These are phyloP conservation scores for Phytophthora capsici DNA, from an alignment of 352 stramenopile species.

Conservation along the genomic window DNA sequence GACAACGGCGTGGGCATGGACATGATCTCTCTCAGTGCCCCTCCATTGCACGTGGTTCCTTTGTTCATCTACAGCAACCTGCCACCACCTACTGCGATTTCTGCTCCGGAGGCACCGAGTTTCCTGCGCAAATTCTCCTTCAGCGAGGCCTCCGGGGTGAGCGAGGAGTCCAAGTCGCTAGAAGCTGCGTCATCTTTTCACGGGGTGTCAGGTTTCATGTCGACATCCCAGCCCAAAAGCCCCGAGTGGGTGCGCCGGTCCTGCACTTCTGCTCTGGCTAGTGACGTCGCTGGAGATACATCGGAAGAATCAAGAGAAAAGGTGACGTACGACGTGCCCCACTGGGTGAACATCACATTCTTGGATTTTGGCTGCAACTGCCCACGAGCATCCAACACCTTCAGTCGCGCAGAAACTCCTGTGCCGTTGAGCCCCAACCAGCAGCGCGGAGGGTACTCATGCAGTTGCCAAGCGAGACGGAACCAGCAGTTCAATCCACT, in stretches of 20 bases:
- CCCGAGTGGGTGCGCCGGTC: conserved; percentile 25
- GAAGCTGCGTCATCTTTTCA: conserved; percentile 27
- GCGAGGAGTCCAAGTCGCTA: conserved; percentile 23
- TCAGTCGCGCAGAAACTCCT: not conserved
- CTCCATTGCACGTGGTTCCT: conserved; percentile 96
- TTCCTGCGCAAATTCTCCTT: conserved; percentile 29
- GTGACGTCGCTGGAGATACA: not conserved
- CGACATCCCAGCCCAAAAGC: conserved; percentile 32
- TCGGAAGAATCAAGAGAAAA: conserved; percentile 8
- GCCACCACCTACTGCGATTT: not conserved
- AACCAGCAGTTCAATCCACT: conserved; percentile 64
- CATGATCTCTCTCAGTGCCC: conserved; percentile 95
- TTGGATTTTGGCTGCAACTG: conserved; percentile 82
- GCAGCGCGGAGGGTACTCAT: conserved; percentile 39
- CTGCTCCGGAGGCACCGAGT: conserved; percentile 11
- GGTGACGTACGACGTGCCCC: conserved; percentile 90
- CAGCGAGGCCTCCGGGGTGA: conserved; percentile 15
- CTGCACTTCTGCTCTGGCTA: conserved; percentile 10
- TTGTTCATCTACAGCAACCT: conserved; percentile 93
- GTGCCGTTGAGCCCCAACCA: not conserved
- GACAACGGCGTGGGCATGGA: conserved; percentile 99
- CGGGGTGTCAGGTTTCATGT: conserved; percentile 13
- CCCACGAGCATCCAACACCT: conserved; percentile 9
- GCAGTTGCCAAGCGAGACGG: conserved; percentile 49
- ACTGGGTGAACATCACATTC: conserved; percentile 95